These are phyloP conservation scores for Rhodotorula sp. DNA, from an alignment of 1,284 basidiomycete species.

Conservation along the genomic window DNA sequence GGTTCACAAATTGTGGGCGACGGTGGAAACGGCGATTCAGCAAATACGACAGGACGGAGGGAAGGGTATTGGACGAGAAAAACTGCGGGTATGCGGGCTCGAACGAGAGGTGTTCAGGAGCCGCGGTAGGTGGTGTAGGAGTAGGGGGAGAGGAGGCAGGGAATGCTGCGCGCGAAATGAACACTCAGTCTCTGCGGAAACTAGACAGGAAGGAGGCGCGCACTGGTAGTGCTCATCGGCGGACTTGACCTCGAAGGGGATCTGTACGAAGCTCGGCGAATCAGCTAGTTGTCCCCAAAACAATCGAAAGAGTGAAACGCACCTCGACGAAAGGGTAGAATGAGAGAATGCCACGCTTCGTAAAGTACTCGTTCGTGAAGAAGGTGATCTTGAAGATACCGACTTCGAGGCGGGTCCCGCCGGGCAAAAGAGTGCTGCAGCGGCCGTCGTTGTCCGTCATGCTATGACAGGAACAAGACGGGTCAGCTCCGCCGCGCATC, in stretches of 20 bases:
- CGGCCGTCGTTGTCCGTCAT: constrained; percentile 48
- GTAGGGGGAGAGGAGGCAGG: constrained; percentile 34
- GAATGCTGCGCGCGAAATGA: constrained; percentile 18
- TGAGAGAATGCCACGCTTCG: constrained; percentile 38
- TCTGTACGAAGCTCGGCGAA: constrained; percentile 12
- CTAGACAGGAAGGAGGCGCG: background rate
- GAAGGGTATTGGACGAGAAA: too few relatives aligned
- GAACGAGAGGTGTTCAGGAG: constrained; percentile 12
- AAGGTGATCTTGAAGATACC: constrained; percentile 50
- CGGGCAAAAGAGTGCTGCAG: constrained; percentile 42
- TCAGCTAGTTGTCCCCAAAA: background rate
- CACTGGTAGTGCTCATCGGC: constrained; percentile 47
- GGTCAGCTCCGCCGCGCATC: too few relatives aligned
- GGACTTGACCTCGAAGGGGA: constrained; percentile 48
- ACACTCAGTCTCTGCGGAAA: background rate
- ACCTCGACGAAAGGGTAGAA: constrained; percentile 51
- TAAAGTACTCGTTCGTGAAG: constrained; percentile 47
- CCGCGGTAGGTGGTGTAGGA: constrained; percentile 41
- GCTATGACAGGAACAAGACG: constrained; percentile 14
- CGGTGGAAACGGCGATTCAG: too few relatives aligned
- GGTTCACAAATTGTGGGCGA: too few relatives aligned
- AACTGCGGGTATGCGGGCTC: background rate
- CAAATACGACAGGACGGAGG: too few relatives aligned
- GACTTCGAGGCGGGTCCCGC: constrained; percentile 36
- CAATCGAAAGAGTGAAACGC: background rate